A percentile compares a stretch with the other conserved stretches of the same genome.
phyloP scores from a whole-genome alignment of 2,329 filamentous ascomycete species.

The Aspergillus fructus region DNA sequence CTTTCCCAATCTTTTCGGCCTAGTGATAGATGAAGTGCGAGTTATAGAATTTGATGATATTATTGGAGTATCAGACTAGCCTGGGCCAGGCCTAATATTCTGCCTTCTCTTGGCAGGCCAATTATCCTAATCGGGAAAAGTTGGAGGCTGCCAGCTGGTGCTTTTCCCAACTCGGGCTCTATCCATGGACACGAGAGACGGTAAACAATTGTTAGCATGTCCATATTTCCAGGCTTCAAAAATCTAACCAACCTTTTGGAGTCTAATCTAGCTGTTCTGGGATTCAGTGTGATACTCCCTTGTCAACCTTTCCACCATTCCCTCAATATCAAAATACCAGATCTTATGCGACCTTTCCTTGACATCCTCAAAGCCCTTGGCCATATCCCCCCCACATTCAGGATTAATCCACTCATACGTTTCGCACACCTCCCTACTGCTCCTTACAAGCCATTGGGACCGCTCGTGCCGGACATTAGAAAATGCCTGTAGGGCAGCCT shows the following conservation, averaged over 20 bases:
- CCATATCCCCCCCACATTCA: slow-evolving; percentile 32
- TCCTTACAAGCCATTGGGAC: slow-evolving; percentile 46
- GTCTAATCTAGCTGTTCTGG: neutral
- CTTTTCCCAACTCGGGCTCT: neutral
- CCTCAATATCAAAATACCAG: slow-evolving; percentile 40
- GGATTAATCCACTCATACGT: slow-evolving; percentile 21
- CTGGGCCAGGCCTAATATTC: too few relatives aligned
- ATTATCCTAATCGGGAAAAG: neutral
- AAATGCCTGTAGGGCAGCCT: slow-evolving; percentile 41
- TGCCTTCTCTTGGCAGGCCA: neutral
- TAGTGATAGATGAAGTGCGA: neutral
- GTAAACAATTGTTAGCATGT: too few relatives aligned
- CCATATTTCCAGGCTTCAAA: too few relatives aligned
- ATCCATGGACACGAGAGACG: too few relatives aligned
- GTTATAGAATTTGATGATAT: neutral
- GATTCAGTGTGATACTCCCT: neutral
- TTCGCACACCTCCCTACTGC: slow-evolving; percentile 32
- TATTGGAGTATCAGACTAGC: too few relatives aligned
- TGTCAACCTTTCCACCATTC: slow-evolving; percentile 26
- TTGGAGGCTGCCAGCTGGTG: neutral
- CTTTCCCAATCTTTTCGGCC: neutral
- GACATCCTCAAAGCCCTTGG: slow-evolving; percentile 41
- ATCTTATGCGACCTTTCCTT: slow-evolving; percentile 34
- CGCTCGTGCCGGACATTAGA: slow-evolving; percentile 40
- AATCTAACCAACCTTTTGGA: neutral